phyloP scores from a whole-genome alignment of 2,329 filamentous ascomycete species.

The Sporothrix humicola region DNA sequence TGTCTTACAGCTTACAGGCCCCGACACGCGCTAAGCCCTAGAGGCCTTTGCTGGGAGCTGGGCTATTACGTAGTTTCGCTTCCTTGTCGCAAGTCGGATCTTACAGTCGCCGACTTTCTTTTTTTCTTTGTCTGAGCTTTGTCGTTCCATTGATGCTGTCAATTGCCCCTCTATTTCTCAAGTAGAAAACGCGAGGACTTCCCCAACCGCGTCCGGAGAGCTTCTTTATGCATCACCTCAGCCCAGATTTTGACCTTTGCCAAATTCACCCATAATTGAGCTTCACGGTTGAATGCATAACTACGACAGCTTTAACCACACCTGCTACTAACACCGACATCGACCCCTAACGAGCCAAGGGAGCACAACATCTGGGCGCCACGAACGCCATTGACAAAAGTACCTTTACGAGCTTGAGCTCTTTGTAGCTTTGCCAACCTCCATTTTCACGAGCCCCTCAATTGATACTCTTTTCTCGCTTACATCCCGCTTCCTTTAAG shows the following conservation, averaged over 20 bases:
- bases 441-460: no score
- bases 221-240: background rate
- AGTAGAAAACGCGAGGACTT: conserved; percentile 22
- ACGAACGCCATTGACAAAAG: no score
- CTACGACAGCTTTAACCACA: background rate
- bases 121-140: background rate
- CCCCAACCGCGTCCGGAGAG: conserved; percentile 22
- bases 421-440: background rate
- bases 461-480: no score
- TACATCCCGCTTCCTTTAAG: no score
- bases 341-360: background rate
- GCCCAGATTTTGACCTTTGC: no score
- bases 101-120: background rate
- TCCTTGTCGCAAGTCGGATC: background rate
- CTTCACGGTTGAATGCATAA: background rate
- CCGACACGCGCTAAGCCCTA: conserved; percentile 2
- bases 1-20: background rate
- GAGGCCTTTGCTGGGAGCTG: background rate
- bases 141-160: background rate
- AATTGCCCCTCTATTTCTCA: background rate
- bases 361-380: background rate
- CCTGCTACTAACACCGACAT: background rate
- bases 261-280: background rate
- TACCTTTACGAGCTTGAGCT: background rate
- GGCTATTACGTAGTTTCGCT: background rate